Percentiles rank a stretch among this genome's conserved stretches.
These are phyloP conservation scores for Volvox carteri DNA, from an alignment of 163 green algal genomes.

Conservation along the genomic window DNA sequence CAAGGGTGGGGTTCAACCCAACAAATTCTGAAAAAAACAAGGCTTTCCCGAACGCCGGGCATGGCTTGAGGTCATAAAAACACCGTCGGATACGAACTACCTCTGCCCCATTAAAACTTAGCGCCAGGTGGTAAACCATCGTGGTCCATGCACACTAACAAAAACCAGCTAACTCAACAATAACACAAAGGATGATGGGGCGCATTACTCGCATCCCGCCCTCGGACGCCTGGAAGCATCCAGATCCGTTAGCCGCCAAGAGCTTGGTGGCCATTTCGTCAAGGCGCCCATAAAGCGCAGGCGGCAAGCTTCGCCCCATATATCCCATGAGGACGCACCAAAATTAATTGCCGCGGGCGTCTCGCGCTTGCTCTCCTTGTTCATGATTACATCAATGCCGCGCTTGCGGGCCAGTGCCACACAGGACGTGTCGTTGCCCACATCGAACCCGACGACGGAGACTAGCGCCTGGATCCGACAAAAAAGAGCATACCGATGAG, in stretches of 20 bases:
- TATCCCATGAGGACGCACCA: too few species aligned
- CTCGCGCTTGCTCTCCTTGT: conserved; percentile 97
- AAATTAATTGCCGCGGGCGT: conserved; percentile 95
- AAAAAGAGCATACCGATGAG: neutral
- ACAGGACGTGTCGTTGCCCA: conserved; percentile 90
- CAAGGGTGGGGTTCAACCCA: too few species aligned
- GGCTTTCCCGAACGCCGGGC: too few species aligned
- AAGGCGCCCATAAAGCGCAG: too few species aligned
- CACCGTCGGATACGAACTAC: too few species aligned
- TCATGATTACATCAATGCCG: conserved; percentile 95
- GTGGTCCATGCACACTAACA: neutral
- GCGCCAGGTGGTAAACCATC: neutral
- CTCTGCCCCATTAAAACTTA: neutral
- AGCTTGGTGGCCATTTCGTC: neutral
- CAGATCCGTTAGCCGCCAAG: conserved; percentile 45
- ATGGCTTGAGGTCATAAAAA: too few species aligned
- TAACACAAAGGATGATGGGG: neutral
- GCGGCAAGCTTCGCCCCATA: too few species aligned
- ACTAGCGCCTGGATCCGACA: conserved; percentile 33
- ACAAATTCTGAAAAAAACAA: too few species aligned
- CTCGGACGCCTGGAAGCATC: conserved; percentile 38
- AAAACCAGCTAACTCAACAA: neutral
- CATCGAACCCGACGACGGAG: conserved; percentile 90
- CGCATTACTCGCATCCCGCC: too few species aligned
- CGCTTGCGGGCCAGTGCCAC: conserved; percentile 94